Conservation (phyloP, 495 filamentous ascomycete genomes). For the Jackrogersella minutella region DNA sequence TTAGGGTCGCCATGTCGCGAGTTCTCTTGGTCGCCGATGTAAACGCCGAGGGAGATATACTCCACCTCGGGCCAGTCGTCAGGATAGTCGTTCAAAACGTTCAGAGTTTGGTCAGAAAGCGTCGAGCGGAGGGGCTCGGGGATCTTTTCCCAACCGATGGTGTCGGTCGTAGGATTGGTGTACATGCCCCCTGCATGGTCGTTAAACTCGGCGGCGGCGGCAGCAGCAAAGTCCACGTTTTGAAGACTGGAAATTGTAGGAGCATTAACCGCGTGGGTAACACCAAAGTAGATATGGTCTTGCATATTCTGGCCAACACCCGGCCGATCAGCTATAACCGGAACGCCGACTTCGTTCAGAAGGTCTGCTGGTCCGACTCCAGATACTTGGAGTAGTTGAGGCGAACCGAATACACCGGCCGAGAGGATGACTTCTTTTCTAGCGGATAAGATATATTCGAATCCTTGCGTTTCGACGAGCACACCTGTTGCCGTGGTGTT, state of each 20-base stretch:
- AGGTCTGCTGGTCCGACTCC: constrained; percentile 43
- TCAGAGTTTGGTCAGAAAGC: constrained; percentile 36
- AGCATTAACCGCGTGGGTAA: no score
- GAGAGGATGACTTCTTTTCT: constrained; percentile 57
- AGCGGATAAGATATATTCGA: constrained; percentile 42
- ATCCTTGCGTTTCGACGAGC: neutral
- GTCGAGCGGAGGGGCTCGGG: no score
- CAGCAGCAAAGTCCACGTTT: no score
- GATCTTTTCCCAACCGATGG: no score
- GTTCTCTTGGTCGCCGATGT: no score
- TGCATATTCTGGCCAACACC: constrained; percentile 63
- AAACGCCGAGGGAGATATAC: constrained; percentile 51
- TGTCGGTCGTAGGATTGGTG: no score
- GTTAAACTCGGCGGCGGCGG: no score
- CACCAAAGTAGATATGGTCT: no score
- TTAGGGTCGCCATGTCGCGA: no score
- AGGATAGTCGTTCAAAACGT: constrained; percentile 53
- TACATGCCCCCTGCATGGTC: no score
- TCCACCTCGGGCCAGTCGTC: constrained; percentile 67
- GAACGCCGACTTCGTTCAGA: constrained; percentile 47
- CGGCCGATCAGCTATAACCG: constrained; percentile 52
- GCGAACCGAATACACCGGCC: constrained; percentile 56
- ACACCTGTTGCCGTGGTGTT: neutral
- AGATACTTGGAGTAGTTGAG: constrained; percentile 58
- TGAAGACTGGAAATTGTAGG: no score